Base-by-base conservation (phyloP, 2,329 filamentous ascomycete species). In the Orbilia blumenaviensis region DNA sequence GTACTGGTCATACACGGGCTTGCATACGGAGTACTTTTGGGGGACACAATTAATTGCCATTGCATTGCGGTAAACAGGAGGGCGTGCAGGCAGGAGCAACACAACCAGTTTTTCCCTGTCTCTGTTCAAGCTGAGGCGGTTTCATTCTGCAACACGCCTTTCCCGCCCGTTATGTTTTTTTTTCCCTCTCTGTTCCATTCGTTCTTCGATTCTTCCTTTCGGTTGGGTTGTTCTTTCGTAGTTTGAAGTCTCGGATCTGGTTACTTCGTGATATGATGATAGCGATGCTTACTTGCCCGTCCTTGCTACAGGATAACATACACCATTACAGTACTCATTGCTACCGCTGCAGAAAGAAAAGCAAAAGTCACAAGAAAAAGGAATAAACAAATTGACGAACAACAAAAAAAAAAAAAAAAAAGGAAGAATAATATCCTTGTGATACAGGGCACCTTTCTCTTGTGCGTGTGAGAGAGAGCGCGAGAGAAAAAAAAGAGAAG, bases 131-230 rank as follows among this genome's bases (percentile, higher is more conserved):
- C 46, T 74, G 71, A 60, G 44, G 72, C 56, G 72, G 72, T 76
- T 76, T 76, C 64, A 76, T 68, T 76, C 60, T 76, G 72, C 72
- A 69, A 76, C 72, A 66, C 23, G 44, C 64, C 32, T 56, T 38
- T 58, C 62, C 60, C 63, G 62, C 71, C 58, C 25, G 42, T 54
- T 60, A 32, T 66, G 18, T 56, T 66, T 46, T 29, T 27, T 42
- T 21, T 58, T 63, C 36, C 29, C 18, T 42, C 44, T 14, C 27
- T 16, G 23, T 46, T 46, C 34, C 36, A 16, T 16, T 23, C 36
- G 12, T 56, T 32, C 52, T 58, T 36, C 2, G n/a, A 16, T 38
- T 56, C 18, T 4, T 52, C 10, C n/a, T 29, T 54, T 44, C 36
- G 34, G 36, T 12, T 21, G n/a, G n/a, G n/a, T n/a, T n/a, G n/a